These are phyloP conservation scores for Ustilago sp. DNA, from an alignment of 1,284 basidiomycete species.

Conservation along the genomic window DNA sequence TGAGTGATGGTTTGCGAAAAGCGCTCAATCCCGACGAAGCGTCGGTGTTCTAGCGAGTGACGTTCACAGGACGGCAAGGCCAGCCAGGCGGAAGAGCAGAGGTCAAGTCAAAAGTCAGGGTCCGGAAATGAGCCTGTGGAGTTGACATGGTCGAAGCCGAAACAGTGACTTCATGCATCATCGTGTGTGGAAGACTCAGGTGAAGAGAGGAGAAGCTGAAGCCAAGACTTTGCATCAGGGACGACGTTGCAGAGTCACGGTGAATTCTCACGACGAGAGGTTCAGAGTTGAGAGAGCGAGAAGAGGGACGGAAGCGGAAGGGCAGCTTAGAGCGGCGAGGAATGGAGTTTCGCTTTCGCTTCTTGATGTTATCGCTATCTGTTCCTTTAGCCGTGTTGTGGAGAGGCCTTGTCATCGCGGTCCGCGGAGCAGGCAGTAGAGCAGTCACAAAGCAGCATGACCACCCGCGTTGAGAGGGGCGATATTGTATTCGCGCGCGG, in stretches of 20 bases:
- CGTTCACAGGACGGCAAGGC: neutral
- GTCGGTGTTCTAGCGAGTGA: neutral
- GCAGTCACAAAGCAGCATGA: slow-evolving; percentile 2
- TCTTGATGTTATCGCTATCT: slow-evolving; percentile 9
- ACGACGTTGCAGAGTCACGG: slow-evolving; percentile 15
- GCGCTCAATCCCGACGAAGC: neutral
- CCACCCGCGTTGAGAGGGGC: neutral
- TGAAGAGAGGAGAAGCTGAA: neutral
- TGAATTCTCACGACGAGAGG: neutral
- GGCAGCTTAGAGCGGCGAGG: neutral
- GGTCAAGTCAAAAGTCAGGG: slow-evolving; percentile 2
- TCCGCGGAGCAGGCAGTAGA: slow-evolving; percentile 1
- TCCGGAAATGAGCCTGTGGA: slow-evolving; percentile 13
- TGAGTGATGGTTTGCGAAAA: neutral
- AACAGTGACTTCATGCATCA: slow-evolving; percentile 20
- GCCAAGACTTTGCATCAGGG: slow-evolving; percentile 20
- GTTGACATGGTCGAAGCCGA: slow-evolving; percentile 7
- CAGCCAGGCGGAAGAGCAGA: neutral
- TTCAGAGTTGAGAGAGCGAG: neutral
- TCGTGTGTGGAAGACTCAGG: slow-evolving; percentile 7
- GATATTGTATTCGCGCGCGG: neutral
- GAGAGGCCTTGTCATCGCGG: neutral
- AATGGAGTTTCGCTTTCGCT: neutral
- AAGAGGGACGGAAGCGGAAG: neutral
- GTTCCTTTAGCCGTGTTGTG: neutral